A percentile compares a stretch with the other conserved stretches of the same genome.
Conservation (phyloP, 179 eudicot species). For the Vitellaria paradoxa region DNA sequence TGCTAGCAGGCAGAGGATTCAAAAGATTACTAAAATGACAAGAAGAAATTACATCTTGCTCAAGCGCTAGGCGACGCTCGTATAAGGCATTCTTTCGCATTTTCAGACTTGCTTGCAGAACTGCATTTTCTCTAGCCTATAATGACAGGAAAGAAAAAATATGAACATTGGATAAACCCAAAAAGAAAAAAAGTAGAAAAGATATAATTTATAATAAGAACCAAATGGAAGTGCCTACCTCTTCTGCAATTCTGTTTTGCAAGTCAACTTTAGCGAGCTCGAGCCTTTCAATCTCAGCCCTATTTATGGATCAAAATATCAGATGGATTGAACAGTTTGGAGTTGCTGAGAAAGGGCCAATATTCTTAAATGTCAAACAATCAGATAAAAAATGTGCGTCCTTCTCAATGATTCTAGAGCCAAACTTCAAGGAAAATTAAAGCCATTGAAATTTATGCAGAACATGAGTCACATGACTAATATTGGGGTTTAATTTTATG, state of each 20-base stretch:
- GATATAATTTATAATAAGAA: background rate
- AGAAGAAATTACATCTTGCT: too few relatives aligned
- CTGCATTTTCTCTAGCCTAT: slow-evolving; percentile 40
- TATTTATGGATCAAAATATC: slow-evolving; percentile 23
- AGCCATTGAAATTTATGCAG: background rate
- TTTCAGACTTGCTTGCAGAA: too few relatives aligned
- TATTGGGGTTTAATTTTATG: background rate
- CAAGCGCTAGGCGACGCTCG: too few relatives aligned
- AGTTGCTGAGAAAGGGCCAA: background rate
- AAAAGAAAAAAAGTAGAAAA: background rate
- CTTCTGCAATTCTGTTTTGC: slow-evolving; percentile 47
- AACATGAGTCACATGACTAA: background rate
- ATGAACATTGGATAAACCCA: background rate
- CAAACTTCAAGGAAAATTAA: background rate
- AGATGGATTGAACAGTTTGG: slow-evolving; percentile 10
- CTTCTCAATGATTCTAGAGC: background rate
- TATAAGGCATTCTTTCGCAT: too few relatives aligned
- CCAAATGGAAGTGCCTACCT: slow-evolving; percentile 40
- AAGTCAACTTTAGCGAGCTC: slow-evolving; percentile 53
- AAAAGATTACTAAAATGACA: too few relatives aligned
- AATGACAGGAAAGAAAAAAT: background rate
- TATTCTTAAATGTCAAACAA: background rate
- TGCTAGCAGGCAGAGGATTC: background rate
- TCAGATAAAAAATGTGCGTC: background rate
- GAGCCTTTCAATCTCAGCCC: slow-evolving; percentile 73